A percentile compares a stretch with the other conserved stretches of the same genome.
Evolutionary conservation across 2,329 filamentous ascomycete species (phyloP).

Genomic region (Neoscytalidium dimidiatum): DNA sequence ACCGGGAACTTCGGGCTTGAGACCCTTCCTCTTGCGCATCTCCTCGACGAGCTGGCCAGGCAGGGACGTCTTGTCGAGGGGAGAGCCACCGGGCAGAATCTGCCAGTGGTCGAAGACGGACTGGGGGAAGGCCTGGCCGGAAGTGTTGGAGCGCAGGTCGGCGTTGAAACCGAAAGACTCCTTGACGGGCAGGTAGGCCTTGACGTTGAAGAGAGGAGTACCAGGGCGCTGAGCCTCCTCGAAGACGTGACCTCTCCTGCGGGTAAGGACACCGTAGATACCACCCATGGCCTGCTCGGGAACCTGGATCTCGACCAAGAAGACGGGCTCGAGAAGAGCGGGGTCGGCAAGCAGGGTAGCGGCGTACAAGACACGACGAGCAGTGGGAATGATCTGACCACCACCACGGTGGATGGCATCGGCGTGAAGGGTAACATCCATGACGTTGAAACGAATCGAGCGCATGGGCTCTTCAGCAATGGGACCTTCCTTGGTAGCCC

Average conservation of each 20-base stretch:
- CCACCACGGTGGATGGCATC: constrained; percentile 99
- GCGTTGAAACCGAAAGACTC: constrained; percentile 99
- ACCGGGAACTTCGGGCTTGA: constrained; percentile 93
- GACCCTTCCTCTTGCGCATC: constrained; percentile 99
- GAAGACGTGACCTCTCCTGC: constrained; percentile 98
- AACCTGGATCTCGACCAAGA: constrained; percentile 98
- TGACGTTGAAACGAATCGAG: constrained; percentile 95
- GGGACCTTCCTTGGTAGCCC: constrained; percentile 97
- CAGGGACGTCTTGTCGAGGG: constrained; percentile 80
- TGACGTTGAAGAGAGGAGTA: constrained; percentile 99
- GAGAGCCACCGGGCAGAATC: constrained; percentile 89
- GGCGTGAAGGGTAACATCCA: constrained; percentile 98
- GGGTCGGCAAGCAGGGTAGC: constrained; percentile 88
- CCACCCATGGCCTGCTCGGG: constrained; percentile 98
- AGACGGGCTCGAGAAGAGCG: constrained; percentile 92
- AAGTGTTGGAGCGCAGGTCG: constrained; percentile 90
- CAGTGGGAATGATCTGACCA: constrained; percentile 97
- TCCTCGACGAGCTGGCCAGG: constrained; percentile 79
- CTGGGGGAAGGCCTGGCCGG: constrained; percentile 98
- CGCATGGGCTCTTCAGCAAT: constrained; percentile 98
- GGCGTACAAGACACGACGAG: constrained; percentile 96
- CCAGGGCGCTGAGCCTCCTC: constrained; percentile 96
- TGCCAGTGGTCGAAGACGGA: constrained; percentile 99
- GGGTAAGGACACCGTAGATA: constrained; percentile 98
- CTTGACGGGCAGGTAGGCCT: constrained; percentile 94